Conservation (phyloP, 805 yeast species). For the Lipomyces lipofer region DNA sequence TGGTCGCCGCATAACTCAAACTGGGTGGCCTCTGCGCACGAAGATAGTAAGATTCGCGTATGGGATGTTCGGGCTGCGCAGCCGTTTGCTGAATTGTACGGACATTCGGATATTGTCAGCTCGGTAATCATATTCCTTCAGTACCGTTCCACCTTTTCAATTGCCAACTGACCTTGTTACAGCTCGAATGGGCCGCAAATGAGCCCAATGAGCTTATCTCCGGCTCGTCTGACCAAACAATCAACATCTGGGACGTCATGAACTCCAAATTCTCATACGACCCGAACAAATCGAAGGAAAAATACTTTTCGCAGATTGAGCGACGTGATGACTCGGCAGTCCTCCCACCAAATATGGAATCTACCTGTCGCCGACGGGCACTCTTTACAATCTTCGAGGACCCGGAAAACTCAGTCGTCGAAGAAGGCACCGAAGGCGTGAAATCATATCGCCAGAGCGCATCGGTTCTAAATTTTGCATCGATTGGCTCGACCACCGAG, state of each 20-base stretch:
- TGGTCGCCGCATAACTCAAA: conserved; percentile 68
- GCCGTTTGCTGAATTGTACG: conserved; percentile 54
- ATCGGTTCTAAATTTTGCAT: conserved; percentile 13
- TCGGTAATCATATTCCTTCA: too few species aligned
- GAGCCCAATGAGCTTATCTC: conserved; percentile 51
- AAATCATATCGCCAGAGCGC: conserved; percentile 17
- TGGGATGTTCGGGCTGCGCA: conserved; percentile 73
- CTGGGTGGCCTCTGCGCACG: conserved; percentile 64
- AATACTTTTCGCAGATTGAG: conserved; percentile 18
- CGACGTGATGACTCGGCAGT: conserved; percentile 10
- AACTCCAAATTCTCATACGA: conserved; percentile 15
- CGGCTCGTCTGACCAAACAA: conserved; percentile 64
- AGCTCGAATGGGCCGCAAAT: conserved; percentile 38
- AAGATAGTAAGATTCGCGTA: conserved; percentile 56
- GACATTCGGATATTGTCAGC: conserved; percentile 58
- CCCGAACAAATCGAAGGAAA: conserved; percentile 20
- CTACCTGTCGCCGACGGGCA: conserved; percentile 16
- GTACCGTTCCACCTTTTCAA: background rate
- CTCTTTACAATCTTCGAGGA: conserved; percentile 26
- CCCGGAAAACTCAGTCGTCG: conserved; percentile 12
- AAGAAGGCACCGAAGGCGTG: conserved; percentile 15
- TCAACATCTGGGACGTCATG: conserved; percentile 66
- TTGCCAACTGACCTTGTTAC: background rate
- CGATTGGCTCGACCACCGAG: conserved; percentile 9
- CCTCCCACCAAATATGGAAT: conserved; percentile 11